phyloP scores from a whole-genome alignment of 441 rosid genomes.

The Biscutella laevigata region DNA sequence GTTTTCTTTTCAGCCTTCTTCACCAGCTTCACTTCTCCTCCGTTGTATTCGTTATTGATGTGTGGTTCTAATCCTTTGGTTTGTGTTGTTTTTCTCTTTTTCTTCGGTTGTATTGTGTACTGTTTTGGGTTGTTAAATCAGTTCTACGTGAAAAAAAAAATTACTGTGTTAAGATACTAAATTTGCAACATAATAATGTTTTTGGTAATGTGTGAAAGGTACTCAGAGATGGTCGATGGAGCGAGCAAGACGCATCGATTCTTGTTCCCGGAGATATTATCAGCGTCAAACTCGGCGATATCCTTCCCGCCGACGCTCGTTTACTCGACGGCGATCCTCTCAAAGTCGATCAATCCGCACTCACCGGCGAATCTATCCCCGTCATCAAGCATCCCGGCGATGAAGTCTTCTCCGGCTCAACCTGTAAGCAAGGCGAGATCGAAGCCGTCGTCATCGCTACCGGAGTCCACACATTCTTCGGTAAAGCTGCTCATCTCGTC shows the following conservation, averaged over 20 bases:
- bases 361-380: constrained; percentile 88
- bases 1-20: too few species aligned
- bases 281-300: constrained; percentile 75
- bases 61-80: too few species aligned
- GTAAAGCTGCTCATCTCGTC: constrained; percentile 90
- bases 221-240: constrained; percentile 75
- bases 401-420: constrained; percentile 86
- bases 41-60: too few species aligned
- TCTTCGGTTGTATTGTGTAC: too few species aligned
- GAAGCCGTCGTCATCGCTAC: constrained; percentile 89
- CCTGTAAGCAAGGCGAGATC: constrained; percentile 84
- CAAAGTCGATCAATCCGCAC: constrained; percentile 84
- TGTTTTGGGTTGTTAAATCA: too few species aligned
- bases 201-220: too few species aligned
- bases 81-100: too few species aligned
- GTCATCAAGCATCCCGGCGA: constrained; percentile 70
- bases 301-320: constrained; percentile 87
- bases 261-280: constrained; percentile 89
- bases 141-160: too few species aligned
- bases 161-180: too few species aligned
- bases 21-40: too few species aligned
- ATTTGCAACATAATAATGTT: too few species aligned
- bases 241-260: constrained; percentile 76
- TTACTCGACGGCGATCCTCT: constrained; percentile 89
- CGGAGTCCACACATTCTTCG: constrained; percentile 88